phyloP scores from a whole-genome alignment of 441 rosid genomes.

The Corymbia calophylla region DNA sequence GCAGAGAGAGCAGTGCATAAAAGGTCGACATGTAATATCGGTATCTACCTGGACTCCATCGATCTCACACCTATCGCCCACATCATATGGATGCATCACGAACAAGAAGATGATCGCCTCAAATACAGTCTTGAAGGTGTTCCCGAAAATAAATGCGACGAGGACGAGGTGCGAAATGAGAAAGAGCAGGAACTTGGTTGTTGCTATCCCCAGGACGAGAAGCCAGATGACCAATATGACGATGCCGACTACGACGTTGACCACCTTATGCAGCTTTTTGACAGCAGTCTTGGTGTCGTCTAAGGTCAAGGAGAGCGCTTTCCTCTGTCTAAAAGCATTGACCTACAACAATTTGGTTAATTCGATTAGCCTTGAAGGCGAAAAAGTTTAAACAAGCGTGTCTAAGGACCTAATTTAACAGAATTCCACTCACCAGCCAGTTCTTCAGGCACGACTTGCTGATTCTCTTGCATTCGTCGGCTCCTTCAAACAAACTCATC shows the following conservation, averaged over 20 bases:
- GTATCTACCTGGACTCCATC: conserved; percentile 57
- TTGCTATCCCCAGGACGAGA: conserved; percentile 48
- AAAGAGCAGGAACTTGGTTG: conserved; percentile 37
- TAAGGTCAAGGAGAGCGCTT: conserved; percentile 72
- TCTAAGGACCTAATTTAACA: background rate
- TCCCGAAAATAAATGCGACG: conserved; percentile 73
- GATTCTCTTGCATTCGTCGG: conserved; percentile 28
- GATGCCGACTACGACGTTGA: conserved; percentile 33
- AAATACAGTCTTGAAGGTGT: conserved; percentile 67
- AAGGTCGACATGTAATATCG: background rate
- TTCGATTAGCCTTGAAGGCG: background rate
- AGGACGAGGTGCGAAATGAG: conserved; percentile 65
- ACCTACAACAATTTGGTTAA: conserved; percentile 29
- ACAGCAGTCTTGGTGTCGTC: conserved; percentile 87
- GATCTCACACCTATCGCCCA: conserved; percentile 70
- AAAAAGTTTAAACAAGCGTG: background rate
- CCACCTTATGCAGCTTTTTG: conserved; percentile 55
- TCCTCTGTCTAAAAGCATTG: conserved; percentile 71
- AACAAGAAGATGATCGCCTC: conserved; percentile 78
- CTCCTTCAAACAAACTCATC: conserved; percentile 41
- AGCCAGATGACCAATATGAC: conserved; percentile 49
- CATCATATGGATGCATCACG: conserved; percentile 76
- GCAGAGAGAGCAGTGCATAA: background rate
- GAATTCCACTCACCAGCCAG: conserved; percentile 46
- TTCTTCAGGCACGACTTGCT: conserved; percentile 46